Evolutionary conservation across 352 stramenopile genomes (phyloP), one percentile per base, ranked within the genome.

Genomic region (Phytophthora cactorum): DNA sequence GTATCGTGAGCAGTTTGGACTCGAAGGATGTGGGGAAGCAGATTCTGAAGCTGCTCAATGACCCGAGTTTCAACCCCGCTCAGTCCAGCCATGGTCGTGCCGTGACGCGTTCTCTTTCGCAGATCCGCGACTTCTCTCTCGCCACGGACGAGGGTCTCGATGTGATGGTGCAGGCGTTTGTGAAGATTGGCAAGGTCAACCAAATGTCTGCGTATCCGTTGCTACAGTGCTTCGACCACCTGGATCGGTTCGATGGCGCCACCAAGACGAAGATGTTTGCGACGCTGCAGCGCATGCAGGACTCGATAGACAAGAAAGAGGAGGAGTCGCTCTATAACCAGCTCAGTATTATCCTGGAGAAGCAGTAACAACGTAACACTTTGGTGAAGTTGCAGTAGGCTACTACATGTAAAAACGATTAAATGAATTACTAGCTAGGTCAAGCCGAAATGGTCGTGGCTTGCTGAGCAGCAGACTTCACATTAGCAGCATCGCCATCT

Each of bases 271-370:
- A 88, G 62, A 53, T 92, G 39, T 63, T 82, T 39, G 65, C 61
- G 34, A 74, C 77, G 9, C 66, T 95, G 39, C 67, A 92, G 61
- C 75, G 80, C 45, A 86, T 95, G 81, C 87, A 93, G 38, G 77
- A 86, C 59, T 75, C 80, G 39, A 90, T 93, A 55, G 85, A 91
- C 75, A 87, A 83, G 71, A 90, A 90, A 63, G 86, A 88, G 63
- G 80, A 93, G 47, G 83, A 93, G 63, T 93, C 85, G 67, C 77
- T 93, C 11, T 93, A 88, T 76, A 93, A 91, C 74, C 86, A 93
- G 67, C 82, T 95, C 28, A 93, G 86, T 72, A 92, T 95, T 57
- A 91, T 93, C 58, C 52, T 59, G 6, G 52, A 59, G 7, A 59
- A 39, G 36, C 52, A 59, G 39, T 50, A 36, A 47, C n/a, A 17